A percentile compares a stretch with the other conserved stretches of the same genome.
phyloP scores from a whole-genome alignment of 2,329 filamentous ascomycete genomes.

The Teratosphaeria epicoccoides region DNA sequence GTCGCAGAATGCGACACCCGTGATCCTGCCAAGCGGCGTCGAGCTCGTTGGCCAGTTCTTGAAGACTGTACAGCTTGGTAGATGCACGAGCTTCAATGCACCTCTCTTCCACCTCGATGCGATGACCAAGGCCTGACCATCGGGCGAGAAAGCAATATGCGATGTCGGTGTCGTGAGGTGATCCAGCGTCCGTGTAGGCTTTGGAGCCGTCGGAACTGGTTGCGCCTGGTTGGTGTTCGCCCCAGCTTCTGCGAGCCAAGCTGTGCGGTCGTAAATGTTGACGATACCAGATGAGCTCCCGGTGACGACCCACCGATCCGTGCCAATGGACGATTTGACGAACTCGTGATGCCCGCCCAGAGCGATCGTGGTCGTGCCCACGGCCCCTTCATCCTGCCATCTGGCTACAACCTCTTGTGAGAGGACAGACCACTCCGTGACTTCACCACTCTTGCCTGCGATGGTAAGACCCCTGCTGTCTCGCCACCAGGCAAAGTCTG shows the following conservation, averaged over 20 bases:
- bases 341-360: slow-evolving; percentile 57
- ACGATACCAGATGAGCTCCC: slow-evolving; percentile 80
- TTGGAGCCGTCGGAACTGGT: slow-evolving; percentile 52
- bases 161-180: slow-evolving; percentile 82
- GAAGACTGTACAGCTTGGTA: slow-evolving; percentile 89
- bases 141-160: slow-evolving; percentile 68
- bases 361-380: slow-evolving; percentile 71
- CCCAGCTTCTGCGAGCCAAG: slow-evolving; percentile 34
- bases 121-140: slow-evolving; percentile 83
- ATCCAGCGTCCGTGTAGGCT: slow-evolving; percentile 64
- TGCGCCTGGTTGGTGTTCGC: slow-evolving; percentile 6
- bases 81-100: slow-evolving; percentile 73
- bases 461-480: slow-evolving; percentile 73
- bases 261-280: slow-evolving; percentile 80
- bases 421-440: slow-evolving; percentile 76
- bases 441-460: slow-evolving; percentile 73
- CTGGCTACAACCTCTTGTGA: slow-evolving; percentile 60
- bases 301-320: slow-evolving; percentile 79
- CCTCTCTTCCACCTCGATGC: slow-evolving; percentile 80
- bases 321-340: slow-evolving; percentile 51
- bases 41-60: slow-evolving; percentile 91
- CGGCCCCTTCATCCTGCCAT: slow-evolving; percentile 84
- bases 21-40: slow-evolving; percentile 78
- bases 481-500: slow-evolving; percentile 89
- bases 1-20: slow-evolving; percentile 40